phyloP scores from a whole-genome alignment of 345 rosid genomes.

The Populus davidiana region DNA sequence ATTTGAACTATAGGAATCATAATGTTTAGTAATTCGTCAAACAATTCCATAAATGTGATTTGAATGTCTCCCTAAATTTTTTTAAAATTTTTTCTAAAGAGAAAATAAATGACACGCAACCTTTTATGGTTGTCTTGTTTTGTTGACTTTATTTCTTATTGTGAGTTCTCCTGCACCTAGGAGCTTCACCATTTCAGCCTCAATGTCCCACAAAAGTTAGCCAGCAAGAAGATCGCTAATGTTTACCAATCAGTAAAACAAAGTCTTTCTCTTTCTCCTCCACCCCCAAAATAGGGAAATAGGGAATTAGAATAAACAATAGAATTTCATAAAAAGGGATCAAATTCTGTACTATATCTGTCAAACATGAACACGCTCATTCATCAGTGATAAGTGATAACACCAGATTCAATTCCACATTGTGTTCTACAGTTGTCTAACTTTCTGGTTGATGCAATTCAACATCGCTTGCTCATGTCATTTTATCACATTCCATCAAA shows the following conservation, averaged over 20 bases:
- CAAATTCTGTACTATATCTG: neutral
- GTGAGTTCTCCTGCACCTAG: too few relatives aligned
- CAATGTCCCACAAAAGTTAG: too few relatives aligned
- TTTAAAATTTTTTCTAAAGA: too few relatives aligned
- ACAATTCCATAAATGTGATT: neutral
- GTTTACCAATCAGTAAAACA: too few relatives aligned
- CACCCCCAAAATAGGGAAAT: neutral
- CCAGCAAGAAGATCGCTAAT: too few relatives aligned
- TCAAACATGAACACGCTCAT: neutral
- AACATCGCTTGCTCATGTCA: neutral
- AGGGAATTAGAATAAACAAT: neutral
- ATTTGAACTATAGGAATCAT: neutral
- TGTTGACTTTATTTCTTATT: too few relatives aligned
- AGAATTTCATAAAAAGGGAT: neutral
- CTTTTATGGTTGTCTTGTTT: too few relatives aligned
- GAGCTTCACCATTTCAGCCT: too few relatives aligned
- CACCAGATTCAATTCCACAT: neutral
- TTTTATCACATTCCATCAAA: neutral
- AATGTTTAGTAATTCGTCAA: neutral
- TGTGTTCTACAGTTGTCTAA: neutral
- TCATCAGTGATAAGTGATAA: neutral
- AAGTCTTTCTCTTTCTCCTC: neutral
- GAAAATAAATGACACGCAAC: too few relatives aligned
- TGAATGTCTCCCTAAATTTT: neutral
- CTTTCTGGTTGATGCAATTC: neutral